These are phyloP conservation scores for Lipomyces kockii DNA, from an alignment of 805 yeast genomes.

Conservation along the genomic window DNA sequence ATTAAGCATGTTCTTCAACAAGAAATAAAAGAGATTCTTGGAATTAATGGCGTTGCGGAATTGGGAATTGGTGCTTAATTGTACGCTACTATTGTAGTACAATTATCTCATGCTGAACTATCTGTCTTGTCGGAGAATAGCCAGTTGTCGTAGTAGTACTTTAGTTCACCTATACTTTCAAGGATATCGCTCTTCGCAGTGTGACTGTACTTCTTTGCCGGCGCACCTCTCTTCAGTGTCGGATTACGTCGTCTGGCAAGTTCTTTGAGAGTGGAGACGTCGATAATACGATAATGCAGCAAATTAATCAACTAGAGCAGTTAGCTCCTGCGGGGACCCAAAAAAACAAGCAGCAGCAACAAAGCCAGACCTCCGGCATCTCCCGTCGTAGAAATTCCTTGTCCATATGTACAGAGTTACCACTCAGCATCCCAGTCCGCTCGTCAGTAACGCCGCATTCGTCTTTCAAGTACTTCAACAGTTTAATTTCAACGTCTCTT, in stretches of 20 bases:
- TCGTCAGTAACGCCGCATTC: constrained; percentile 53
- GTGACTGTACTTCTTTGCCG: constrained; percentile 70
- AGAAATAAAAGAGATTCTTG: constrained; percentile 19
- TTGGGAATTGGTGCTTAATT: neutral
- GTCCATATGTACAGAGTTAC: constrained; percentile 93
- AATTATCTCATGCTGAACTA: neutral
- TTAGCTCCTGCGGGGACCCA: constrained; percentile 28
- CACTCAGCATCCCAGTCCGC: constrained; percentile 76
- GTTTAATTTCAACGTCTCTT: constrained; percentile 65
- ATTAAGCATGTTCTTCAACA: constrained; percentile 45
- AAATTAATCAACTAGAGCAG: constrained; percentile 53
- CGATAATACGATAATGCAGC: constrained; percentile 78
- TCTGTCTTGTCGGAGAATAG: constrained; percentile 35
- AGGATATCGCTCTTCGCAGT: constrained; percentile 88
- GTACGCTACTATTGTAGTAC: no score
- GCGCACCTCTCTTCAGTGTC: constrained; percentile 57
- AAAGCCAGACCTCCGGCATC: constrained; percentile 68
- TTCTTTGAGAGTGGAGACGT: constrained; percentile 87
- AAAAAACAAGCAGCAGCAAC: neutral
- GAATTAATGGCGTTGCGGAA: neutral
- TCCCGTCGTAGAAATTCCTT: constrained; percentile 80
- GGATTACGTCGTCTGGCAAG: constrained; percentile 79
- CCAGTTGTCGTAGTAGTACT: constrained; percentile 75
- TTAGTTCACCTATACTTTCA: constrained; percentile 84
- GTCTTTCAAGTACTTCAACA: constrained; percentile 62